A percentile compares a stretch with the other conserved stretches of the same genome.
phyloP scores from a whole-genome alignment of 805 yeast genomes.

The Lipomyces orientalis region DNA sequence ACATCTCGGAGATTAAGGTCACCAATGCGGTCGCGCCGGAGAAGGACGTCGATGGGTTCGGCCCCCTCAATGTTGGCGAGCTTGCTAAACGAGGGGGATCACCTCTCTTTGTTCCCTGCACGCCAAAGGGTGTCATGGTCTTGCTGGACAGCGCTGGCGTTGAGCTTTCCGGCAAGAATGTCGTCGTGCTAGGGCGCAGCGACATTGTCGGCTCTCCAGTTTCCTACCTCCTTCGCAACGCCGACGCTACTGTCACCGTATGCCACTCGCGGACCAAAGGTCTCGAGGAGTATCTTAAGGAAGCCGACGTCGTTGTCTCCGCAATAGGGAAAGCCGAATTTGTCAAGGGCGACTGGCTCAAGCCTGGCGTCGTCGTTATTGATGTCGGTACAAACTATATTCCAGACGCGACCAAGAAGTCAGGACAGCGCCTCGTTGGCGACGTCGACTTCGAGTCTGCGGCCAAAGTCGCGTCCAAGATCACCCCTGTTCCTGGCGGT shows the following conservation, averaged over 20 bases:
- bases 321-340: constrained; percentile 89
- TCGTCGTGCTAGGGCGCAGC: constrained; percentile 92
- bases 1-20: constrained; percentile 75
- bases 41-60: constrained; percentile 97
- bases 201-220: constrained; percentile 97
- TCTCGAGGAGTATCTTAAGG: constrained; percentile 60
- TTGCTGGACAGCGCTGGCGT: constrained; percentile 74
- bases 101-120: constrained; percentile 88
- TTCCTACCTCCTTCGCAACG: constrained; percentile 76
- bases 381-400: constrained; percentile 96
- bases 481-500: constrained; percentile 99
- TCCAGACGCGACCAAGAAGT: constrained; percentile 72
- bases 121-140: constrained; percentile 91
- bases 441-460: constrained; percentile 86
- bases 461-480: constrained; percentile 62
- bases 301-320: constrained; percentile 87
- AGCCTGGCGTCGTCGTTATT: constrained; percentile 80
- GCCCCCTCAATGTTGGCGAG: constrained; percentile 86
- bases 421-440: constrained; percentile 88
- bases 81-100: constrained; percentile 82
- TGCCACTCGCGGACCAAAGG: constrained; percentile 76
- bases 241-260: constrained; percentile 83
- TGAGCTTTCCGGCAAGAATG: constrained; percentile 73
- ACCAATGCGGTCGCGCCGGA: constrained; percentile 80
- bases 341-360: constrained; percentile 87